Conservation (phyloP, 2,329 filamentous ascomycete species). For the Ambrosiella cleistominuta region DNA sequence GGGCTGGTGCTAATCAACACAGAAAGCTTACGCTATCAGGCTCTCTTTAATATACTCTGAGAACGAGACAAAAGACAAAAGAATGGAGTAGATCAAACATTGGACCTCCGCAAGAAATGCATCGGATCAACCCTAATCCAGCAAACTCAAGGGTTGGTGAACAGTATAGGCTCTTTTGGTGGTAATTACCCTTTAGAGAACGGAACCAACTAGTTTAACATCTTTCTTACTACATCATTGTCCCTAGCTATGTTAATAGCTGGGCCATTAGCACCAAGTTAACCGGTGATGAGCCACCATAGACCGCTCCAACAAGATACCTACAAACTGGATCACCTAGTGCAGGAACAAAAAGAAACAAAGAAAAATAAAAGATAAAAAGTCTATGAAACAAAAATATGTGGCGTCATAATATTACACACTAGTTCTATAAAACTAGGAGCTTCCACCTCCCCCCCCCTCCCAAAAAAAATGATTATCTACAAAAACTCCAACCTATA, state of each 20-base stretch:
- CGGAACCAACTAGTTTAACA: neutral
- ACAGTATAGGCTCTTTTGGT: too few relatives aligned
- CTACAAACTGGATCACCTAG: neutral
- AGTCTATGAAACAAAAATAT: neutral
- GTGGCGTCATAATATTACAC: neutral
- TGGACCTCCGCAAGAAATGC: too few relatives aligned
- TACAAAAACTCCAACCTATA: neutral
- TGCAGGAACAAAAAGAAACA: neutral
- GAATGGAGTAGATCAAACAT: too few relatives aligned
- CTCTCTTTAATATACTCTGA: too few relatives aligned
- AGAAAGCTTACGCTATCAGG: neutral
- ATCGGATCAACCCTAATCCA: too few relatives aligned
- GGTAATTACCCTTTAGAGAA: neutral
- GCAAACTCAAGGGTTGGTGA: neutral
- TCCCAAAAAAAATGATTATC: neutral
- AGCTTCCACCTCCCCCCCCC: neutral
- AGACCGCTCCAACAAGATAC: too few relatives aligned
- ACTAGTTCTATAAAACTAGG: slow-evolving; percentile 1
- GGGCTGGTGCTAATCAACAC: neutral
- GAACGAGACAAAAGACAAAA: too few relatives aligned
- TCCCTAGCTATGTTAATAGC: neutral
- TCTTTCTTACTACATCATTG: neutral
- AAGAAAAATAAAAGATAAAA: neutral
- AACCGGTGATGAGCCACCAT: neutral
- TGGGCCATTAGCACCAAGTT: neutral